Percentiles rank a stretch among this genome's conserved stretches.
Evolutionary conservation across 2,329 filamentous ascomycete genomes (phyloP).

Genomic region (Chaetomium sp.): DNA sequence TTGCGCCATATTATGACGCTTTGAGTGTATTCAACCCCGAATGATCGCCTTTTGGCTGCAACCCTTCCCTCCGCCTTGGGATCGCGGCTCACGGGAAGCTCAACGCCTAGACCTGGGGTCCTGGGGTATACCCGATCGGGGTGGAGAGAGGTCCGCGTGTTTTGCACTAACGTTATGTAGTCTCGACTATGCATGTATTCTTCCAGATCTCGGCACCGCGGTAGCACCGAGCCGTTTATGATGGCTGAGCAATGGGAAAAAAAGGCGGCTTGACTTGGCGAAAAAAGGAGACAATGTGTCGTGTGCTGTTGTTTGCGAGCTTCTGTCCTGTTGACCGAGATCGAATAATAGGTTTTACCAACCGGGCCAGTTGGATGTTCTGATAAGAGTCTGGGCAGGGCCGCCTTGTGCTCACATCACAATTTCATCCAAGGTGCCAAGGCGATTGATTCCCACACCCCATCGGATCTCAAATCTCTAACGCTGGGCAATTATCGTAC

Average conservation of each 20-base stretch:
- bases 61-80: neutral
- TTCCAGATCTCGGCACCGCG: constrained; percentile 11
- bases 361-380: neutral
- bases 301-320: neutral
- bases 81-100: no score
- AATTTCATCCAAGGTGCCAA: constrained; percentile 26
- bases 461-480: constrained; percentile 15
- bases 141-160: no score
- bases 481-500: constrained; percentile 23
- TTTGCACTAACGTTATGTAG: neutral
- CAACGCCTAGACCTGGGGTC: no score
- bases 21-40: neutral
- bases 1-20: constrained; percentile 17
- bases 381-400: constrained; percentile 11
- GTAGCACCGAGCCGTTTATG: constrained; percentile 2
- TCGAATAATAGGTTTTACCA: neutral
- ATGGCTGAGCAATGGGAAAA: no score
- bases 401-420: constrained; percentile 17
- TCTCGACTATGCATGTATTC: neutral
- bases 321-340: constrained; percentile 4
- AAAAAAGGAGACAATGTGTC: neutral
- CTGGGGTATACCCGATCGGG: no score
- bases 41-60: neutral
- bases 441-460: constrained; percentile 12
- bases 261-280: no score